Percentiles rank a stretch among this genome's conserved stretches.
Conservation (phyloP, 306 rosid genomes). For the Fragaria vesca region DNA sequence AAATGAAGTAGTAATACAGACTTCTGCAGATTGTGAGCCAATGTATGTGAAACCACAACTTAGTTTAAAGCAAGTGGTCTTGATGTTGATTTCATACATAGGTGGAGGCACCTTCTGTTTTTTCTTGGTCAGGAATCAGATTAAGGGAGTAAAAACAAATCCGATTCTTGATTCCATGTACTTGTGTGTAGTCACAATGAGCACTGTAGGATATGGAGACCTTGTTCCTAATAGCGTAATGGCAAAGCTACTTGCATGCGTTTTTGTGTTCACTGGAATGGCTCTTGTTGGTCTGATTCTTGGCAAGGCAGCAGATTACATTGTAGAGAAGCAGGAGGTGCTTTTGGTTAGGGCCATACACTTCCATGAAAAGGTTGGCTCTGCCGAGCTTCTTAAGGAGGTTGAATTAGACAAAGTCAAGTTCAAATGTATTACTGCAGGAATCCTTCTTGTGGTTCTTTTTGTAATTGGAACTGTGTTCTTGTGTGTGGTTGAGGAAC, state of each 20-base stretch:
- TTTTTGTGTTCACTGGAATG: slow-evolving; percentile 75
- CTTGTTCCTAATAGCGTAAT: slow-evolving; percentile 62
- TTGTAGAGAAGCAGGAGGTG: slow-evolving; percentile 75
- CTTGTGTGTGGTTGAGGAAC: slow-evolving; percentile 47
- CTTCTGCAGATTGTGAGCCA: neutral
- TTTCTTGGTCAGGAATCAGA: slow-evolving; percentile 55
- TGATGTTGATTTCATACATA: slow-evolving; percentile 43
- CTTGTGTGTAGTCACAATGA: slow-evolving; percentile 88
- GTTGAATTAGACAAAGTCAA: slow-evolving; percentile 40
- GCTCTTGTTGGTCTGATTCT: slow-evolving; percentile 64
- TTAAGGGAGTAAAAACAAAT: slow-evolving; percentile 56
- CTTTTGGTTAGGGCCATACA: slow-evolving; percentile 49
- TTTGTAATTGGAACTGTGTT: slow-evolving; percentile 50
- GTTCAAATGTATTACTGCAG: slow-evolving; percentile 54
- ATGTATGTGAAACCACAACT: slow-evolving; percentile 31
- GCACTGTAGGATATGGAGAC: slow-evolving; percentile 88
- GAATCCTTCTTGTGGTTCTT: slow-evolving; percentile 39
- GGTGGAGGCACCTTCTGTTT: slow-evolving; percentile 71
- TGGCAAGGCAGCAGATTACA: slow-evolving; percentile 72
- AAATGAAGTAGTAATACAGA: slow-evolving; percentile 21
- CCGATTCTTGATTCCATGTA: slow-evolving; percentile 68
- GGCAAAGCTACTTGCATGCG: slow-evolving; percentile 72
- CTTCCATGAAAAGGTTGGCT: slow-evolving; percentile 27
- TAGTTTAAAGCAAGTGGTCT: slow-evolving; percentile 41
- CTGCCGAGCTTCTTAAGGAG: slow-evolving; percentile 47